Evolutionary conservation across 768 basidiomycete species (phyloP).

Genomic region (Boletus barrowsii): DNA sequence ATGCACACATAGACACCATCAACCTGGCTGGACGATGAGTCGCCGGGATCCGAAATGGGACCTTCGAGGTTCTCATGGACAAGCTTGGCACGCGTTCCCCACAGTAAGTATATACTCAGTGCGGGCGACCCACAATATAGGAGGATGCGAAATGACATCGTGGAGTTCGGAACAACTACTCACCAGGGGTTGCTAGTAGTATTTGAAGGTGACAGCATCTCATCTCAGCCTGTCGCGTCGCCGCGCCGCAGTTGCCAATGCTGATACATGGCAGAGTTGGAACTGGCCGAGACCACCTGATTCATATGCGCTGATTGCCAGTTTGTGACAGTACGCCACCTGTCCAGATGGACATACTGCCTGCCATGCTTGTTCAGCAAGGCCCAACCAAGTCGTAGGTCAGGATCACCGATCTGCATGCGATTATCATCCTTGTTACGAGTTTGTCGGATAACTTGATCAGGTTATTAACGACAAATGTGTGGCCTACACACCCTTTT

Average conservation of each 20-base stretch:
- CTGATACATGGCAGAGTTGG: conserved; percentile 4
- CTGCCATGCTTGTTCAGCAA: conserved; percentile 25
- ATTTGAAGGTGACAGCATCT: conserved; percentile 11
- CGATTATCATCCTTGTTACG: conserved; percentile 14
- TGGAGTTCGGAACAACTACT: conserved; percentile 20
- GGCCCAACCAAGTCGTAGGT: conserved; percentile 1
- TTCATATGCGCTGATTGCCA: conserved; percentile 20
- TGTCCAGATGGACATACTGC: conserved; percentile 2
- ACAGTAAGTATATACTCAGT: conserved; percentile 1
- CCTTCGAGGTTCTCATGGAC: conserved; percentile 14
- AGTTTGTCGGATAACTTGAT: conserved; percentile 2
- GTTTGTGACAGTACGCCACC: conserved; percentile 19
- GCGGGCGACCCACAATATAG: conserved; percentile 6
- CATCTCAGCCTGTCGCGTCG: conserved; percentile 19
- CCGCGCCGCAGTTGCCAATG: conserved; percentile 15
- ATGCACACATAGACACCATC: conserved; percentile 3
- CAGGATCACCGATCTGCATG: conserved; percentile 3
- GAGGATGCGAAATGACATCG: conserved; percentile 12
- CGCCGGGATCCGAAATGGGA: conserved; percentile 14
- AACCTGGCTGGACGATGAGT: conserved; percentile 8
- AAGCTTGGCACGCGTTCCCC: conserved; percentile 13
- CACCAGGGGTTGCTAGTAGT: conserved; percentile 5
- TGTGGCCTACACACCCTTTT: conserved; percentile 12
- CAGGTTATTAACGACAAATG: conserved; percentile 17
- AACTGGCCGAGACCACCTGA: conserved; percentile 16